Conservation (phyloP, 2,329 filamentous ascomycete genomes). For the Sporothrix phasma region DNA sequence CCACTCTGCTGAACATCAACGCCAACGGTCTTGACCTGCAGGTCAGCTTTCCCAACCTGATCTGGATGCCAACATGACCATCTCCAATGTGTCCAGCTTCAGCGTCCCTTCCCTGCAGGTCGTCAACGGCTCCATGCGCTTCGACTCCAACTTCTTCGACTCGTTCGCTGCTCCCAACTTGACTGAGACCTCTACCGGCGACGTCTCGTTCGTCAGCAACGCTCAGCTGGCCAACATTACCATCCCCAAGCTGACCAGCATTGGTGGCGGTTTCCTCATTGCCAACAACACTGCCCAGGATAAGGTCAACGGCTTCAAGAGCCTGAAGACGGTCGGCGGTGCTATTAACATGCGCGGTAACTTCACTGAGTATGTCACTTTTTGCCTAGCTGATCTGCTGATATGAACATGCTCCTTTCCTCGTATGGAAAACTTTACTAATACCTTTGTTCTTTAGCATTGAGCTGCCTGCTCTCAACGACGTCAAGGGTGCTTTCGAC, state of each 20-base stretch:
- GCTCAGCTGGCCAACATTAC: slow-evolving; percentile 60
- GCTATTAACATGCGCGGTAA: slow-evolving; percentile 77
- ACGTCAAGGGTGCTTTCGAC: slow-evolving; percentile 64
- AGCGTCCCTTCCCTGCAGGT: slow-evolving; percentile 59
- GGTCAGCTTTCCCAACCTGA: slow-evolving; percentile 67
- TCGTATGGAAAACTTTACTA: no score
- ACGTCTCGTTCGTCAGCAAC: slow-evolving; percentile 56
- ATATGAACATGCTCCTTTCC: no score
- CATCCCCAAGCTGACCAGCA: slow-evolving; percentile 55
- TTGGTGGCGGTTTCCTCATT: slow-evolving; percentile 73
- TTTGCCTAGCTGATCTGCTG: no score
- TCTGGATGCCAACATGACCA: slow-evolving; percentile 71
- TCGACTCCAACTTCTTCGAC: slow-evolving; percentile 68
- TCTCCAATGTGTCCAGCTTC: slow-evolving; percentile 70
- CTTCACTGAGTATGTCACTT: slow-evolving; percentile 71
- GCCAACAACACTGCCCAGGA: slow-evolving; percentile 77
- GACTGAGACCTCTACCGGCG: slow-evolving; percentile 51
- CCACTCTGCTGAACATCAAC: slow-evolving; percentile 58
- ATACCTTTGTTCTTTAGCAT: slow-evolving; percentile 44
- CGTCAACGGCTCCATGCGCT: slow-evolving; percentile 71
- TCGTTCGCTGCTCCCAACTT: slow-evolving; percentile 58
- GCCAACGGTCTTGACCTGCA: slow-evolving; percentile 68
- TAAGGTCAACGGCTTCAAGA: slow-evolving; percentile 55
- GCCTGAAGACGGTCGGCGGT: slow-evolving; percentile 61
- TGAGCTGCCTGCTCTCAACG: slow-evolving; percentile 53